A percentile compares a stretch with the other conserved stretches of the same genome.
Conservation (phyloP, 305 asterid genomes). For the Coffea humblotiana region DNA sequence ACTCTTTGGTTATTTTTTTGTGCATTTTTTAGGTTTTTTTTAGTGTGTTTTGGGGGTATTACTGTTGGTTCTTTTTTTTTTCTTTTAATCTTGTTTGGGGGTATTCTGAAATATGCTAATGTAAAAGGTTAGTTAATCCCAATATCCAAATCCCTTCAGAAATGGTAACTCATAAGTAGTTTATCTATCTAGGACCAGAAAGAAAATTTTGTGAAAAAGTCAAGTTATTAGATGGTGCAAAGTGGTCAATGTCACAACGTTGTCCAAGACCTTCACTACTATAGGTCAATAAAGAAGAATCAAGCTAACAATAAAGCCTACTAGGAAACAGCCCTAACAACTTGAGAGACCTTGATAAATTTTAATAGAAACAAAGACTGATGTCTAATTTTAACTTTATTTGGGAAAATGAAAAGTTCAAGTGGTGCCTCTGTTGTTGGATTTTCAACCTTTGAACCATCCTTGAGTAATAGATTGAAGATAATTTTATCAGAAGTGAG, state of each 20-base stretch:
- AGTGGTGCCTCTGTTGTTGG: not conserved
- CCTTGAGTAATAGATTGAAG: not conserved
- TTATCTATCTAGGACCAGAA: not conserved
- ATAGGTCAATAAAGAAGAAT: not conserved
- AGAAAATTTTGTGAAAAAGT: not conserved
- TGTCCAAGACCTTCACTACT: not conserved
- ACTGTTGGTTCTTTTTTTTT: too few relatives aligned
- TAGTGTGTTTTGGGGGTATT: too few relatives aligned
- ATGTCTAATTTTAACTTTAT: not conserved
- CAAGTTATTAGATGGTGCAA: not conserved
- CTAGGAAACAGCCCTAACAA: not conserved
- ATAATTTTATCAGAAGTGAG: not conserved
- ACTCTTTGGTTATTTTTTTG: too few relatives aligned
- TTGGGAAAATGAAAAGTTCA: not conserved
- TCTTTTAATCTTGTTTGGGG: too few relatives aligned
- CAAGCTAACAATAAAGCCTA: not conserved
- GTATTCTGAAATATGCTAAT: not conserved
- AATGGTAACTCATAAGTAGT: not conserved
- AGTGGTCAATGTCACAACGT: not conserved
- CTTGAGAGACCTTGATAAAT: not conserved
- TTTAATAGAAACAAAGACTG: not conserved
- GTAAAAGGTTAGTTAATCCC: not conserved
- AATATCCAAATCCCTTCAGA: not conserved
- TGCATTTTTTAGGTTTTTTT: too few relatives aligned
- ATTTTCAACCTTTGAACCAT: not conserved